Base-by-base conservation (phyloP, 768 basidiomycete species). In the Xerocomellus amylosporus region DNA sequence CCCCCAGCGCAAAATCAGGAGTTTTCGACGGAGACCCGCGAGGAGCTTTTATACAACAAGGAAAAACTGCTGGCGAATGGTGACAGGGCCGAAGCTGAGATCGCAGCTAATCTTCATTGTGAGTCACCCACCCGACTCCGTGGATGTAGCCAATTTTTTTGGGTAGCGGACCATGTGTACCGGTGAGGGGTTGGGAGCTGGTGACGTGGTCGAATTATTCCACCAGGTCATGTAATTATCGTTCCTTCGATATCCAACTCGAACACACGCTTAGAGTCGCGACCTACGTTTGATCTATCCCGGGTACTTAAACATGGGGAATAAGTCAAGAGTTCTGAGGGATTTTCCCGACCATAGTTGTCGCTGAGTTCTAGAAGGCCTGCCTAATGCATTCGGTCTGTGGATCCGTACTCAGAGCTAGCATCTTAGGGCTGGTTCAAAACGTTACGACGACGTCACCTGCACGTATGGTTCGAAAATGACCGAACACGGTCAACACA, bases 31-130 rank as follows among this genome's bases (percentile, higher is more conserved):
- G 97, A 99, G 76, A 98, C 93, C 10, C 88, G 97, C 54, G 97
- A 99, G 73, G 97, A 99, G 71, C 84, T 98, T 51, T 79, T 98
- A 37, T 99, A 99, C 76, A 98, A 98, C 81, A 99, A 99, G 73
- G 97, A 98, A 80, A 98, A 98, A 73, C 82, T 99, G 51, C 81
- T 99, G 31, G 86, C 93, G 24, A 98, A 96, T 65, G 96, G 97
- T 51, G 97, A 98, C 76, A 77, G 91, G 62, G 92, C 93, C 53
- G 97, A 99, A 73, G 92, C 95, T 26, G 97, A 98, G 75, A 93
- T 99, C 65, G 95, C 95, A 51, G 95, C 97, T 43, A 98, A 98
- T 73, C 74, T 93, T 58, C 79, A 90, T 66, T 76, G 90, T 91
- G 68, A 60, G 80, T 70, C 49, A 48, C 40, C 41, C 40, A 50